A percentile compares a stretch with the other conserved stretches of the same genome.
phyloP scores from a whole-genome alignment of 805 yeast species.

The Ogataea chonburiensis region DNA sequence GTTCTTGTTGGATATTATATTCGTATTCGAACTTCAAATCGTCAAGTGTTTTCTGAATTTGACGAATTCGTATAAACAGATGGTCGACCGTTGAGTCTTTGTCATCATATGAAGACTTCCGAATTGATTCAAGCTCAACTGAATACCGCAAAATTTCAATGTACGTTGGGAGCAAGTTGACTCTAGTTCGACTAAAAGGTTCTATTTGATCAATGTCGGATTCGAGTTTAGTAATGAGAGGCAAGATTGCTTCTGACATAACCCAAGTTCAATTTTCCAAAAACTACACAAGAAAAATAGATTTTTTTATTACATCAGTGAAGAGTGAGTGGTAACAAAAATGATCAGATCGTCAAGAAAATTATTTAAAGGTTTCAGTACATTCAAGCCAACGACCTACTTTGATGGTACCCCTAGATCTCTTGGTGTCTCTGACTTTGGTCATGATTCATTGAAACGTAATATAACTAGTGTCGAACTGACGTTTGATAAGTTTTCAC shows the following conservation, averaged over 20 bases:
- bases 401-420: conserved; percentile 32
- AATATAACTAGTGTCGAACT: conserved; percentile 54
- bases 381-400: conserved; percentile 1
- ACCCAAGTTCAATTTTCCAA: no score
- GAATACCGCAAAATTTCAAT: conserved; percentile 11
- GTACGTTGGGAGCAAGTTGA: conserved; percentile 3
- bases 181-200: background rate
- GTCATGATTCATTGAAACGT: conserved; percentile 25
- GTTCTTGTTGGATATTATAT: conserved; percentile 10
- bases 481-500: conserved; percentile 45
- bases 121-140: conserved; percentile 18
- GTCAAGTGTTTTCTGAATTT: conserved; percentile 12
- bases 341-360: no score
- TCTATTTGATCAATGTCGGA: conserved; percentile 3
- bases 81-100: background rate
- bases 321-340: no score
- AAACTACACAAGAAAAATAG: no score
- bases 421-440: conserved; percentile 20
- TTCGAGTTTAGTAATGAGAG: background rate
- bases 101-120: conserved; percentile 14
- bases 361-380: no score
- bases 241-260: no score
- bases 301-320: no score
- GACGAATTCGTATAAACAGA: conserved; percentile 14
- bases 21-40: conserved; percentile 21